Evolutionary conservation across 2,329 filamentous ascomycete species (phyloP).

Genomic region (Ceratocystis harringtonii): DNA sequence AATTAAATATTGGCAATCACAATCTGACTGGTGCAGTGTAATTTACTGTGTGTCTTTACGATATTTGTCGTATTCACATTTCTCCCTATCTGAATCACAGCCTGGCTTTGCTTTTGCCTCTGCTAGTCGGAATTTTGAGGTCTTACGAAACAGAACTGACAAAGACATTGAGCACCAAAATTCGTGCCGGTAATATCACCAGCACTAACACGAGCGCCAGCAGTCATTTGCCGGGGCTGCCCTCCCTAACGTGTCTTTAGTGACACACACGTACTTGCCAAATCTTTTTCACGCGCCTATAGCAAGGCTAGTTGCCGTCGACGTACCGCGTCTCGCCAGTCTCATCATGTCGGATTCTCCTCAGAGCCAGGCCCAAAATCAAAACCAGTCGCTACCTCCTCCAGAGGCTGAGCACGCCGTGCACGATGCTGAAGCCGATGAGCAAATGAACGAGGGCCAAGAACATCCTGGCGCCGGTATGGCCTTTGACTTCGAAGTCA

Average conservation of each 20-base stretch:
- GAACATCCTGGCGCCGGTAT: constrained; percentile 62
- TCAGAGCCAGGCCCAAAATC: constrained; percentile 49
- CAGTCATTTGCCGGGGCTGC: not conserved
- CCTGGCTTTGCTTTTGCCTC: not conserved
- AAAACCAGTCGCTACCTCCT: constrained; percentile 33
- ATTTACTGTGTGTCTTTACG: not conserved
- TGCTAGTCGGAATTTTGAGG: not conserved
- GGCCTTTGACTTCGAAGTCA: constrained; percentile 92
- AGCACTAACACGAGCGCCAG: not conserved
- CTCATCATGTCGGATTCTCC: constrained; percentile 60
- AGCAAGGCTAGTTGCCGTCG: not conserved
- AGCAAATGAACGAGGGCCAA: constrained; percentile 78
- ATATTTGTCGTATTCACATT: not conserved
- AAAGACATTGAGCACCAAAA: not conserved
- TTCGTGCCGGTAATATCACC: no score
- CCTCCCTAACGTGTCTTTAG: not conserved
- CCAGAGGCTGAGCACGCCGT: constrained; percentile 89
- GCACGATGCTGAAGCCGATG: constrained; percentile 74
- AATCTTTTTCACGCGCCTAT: not conserved
- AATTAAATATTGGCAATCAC: not conserved
- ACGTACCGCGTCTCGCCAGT: not conserved
- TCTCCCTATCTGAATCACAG: not conserved
- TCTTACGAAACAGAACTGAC: not conserved
- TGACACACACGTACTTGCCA: not conserved
- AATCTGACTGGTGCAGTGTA: not conserved